Percentiles rank a stretch among this genome's conserved stretches.
phyloP scores from a whole-genome alignment of 2,329 filamentous ascomycete genomes.

The Tolypocladium endophyticum region DNA sequence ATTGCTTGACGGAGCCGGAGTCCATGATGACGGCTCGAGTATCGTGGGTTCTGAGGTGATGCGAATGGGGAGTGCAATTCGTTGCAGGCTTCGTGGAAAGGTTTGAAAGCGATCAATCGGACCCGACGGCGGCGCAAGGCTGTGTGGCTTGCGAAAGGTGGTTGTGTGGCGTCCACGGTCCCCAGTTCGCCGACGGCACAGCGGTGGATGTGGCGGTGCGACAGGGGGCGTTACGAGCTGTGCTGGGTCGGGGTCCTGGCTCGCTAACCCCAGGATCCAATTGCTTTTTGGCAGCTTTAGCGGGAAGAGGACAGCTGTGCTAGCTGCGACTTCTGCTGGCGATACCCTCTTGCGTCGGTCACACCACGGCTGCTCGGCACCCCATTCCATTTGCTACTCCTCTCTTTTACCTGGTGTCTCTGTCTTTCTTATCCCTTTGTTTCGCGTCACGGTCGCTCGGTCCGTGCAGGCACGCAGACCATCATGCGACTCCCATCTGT shows the following conservation, averaged over 20 bases:
- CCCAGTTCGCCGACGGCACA: background rate
- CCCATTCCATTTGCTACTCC: background rate
- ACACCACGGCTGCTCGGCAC: background rate
- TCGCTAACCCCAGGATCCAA: background rate
- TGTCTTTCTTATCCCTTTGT: background rate
- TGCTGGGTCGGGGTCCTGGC: background rate
- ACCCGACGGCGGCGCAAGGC: slow-evolving; percentile 12
- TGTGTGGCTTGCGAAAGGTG: slow-evolving; percentile 11
- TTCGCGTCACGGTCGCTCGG: no score
- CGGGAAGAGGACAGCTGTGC: slow-evolving; percentile 14
- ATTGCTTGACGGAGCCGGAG: slow-evolving; percentile 47
- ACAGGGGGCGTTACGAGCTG: background rate
- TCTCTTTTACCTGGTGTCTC: no score
- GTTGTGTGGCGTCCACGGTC: background rate
- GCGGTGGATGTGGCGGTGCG: slow-evolving; percentile 9
- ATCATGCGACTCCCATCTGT: slow-evolving; percentile 38
- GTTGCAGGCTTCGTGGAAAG: background rate
- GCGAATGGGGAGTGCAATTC: background rate
- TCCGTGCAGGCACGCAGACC: slow-evolving; percentile 4
- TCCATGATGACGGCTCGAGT: slow-evolving; percentile 35
- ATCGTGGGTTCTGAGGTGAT: slow-evolving; percentile 9
- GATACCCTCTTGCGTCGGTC: background rate
- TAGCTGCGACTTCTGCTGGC: slow-evolving; percentile 2
- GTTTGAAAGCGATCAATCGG: background rate
- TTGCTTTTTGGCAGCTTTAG: background rate